Evolutionary conservation across 208 protist genomes (phyloP).

Genomic region (Wallacemonas sp.): DNA sequence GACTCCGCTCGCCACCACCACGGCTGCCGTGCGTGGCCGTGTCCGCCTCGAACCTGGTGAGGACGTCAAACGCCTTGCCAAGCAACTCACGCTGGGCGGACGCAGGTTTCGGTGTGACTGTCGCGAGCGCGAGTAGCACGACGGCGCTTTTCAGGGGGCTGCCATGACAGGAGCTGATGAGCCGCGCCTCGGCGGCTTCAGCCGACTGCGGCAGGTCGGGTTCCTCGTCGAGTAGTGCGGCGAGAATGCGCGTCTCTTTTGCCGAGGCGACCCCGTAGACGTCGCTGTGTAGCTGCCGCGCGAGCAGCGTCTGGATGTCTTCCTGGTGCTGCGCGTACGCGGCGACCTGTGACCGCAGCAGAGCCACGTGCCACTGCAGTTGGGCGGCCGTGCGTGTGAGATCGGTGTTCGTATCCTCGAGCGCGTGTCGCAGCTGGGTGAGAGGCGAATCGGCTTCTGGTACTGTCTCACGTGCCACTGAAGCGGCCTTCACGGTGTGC

Average conservation of each 20-base stretch:
- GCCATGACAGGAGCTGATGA: slow-evolving; percentile 38
- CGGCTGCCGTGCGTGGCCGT: slow-evolving; percentile 3
- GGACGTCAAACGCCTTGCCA: slow-evolving; percentile 37
- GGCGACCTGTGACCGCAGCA: slow-evolving; percentile 36
- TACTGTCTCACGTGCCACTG: too few relatives aligned
- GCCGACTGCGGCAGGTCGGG: slow-evolving; percentile 42
- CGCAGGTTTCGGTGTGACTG: slow-evolving; percentile 41
- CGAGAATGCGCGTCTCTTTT: slow-evolving; percentile 72
- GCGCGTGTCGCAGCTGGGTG: slow-evolving; percentile 11
- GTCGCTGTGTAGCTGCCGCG: slow-evolving; percentile 54
- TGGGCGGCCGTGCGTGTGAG: slow-evolving; percentile 51
- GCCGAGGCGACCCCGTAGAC: slow-evolving; percentile 65
- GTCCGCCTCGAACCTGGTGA: slow-evolving; percentile 17
- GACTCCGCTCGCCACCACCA: not conserved
- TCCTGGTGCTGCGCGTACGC: slow-evolving; percentile 43
- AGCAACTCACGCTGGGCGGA: slow-evolving; percentile 36
- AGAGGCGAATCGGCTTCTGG: not conserved
- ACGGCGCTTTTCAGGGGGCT: slow-evolving; percentile 29
- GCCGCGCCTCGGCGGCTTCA: slow-evolving; percentile 54
- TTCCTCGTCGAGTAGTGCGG: slow-evolving; percentile 42
- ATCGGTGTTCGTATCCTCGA: slow-evolving; percentile 67
- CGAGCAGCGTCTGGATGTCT: slow-evolving; percentile 59
- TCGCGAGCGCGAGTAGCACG: slow-evolving; percentile 52
- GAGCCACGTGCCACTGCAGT: slow-evolving; percentile 55
- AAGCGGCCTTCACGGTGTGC: too few relatives aligned